These are phyloP conservation scores for Phyllosticta citrichinensis DNA, from an alignment of 2,329 filamentous ascomycete species.

Conservation along the genomic window DNA sequence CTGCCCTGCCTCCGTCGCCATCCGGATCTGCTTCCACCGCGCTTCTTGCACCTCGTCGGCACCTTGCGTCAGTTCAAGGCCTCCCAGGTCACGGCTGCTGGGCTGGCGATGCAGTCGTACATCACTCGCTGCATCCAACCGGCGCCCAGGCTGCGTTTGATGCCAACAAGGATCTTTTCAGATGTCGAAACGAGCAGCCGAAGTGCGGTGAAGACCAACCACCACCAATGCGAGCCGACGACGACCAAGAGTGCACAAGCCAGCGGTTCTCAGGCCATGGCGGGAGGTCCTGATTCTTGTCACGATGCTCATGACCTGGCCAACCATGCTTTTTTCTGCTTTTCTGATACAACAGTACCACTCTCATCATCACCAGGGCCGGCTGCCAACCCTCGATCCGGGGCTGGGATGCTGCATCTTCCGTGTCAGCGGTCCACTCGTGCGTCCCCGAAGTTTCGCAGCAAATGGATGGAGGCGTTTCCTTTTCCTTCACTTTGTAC, in stretches of 20 bases:
- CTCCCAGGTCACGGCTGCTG: not conserved
- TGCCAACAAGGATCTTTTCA: not conserved
- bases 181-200: not conserved
- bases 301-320: too few relatives aligned
- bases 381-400: too few relatives aligned
- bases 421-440: not conserved
- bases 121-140: conserved; percentile 8
- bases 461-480: too few relatives aligned
- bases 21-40: conserved; percentile 1
- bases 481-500: too few relatives aligned
- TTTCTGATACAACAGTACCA: not conserved
- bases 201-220: not conserved
- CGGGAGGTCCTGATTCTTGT: too few relatives aligned
- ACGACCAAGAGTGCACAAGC: too few relatives aligned
- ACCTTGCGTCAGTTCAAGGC: not conserved
- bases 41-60: not conserved
- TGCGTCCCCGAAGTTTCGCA: not conserved
- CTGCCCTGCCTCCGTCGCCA: conserved; percentile 1
- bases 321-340: not conserved
- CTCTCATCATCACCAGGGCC: too few relatives aligned
- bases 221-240: too few relatives aligned
- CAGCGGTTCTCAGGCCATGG: too few relatives aligned
- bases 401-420: not conserved
- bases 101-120: conserved; percentile 3
- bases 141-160: not conserved